Base-by-base conservation (phyloP, 2,329 filamentous ascomycete genomes). In the Phoma herbarum region DNA sequence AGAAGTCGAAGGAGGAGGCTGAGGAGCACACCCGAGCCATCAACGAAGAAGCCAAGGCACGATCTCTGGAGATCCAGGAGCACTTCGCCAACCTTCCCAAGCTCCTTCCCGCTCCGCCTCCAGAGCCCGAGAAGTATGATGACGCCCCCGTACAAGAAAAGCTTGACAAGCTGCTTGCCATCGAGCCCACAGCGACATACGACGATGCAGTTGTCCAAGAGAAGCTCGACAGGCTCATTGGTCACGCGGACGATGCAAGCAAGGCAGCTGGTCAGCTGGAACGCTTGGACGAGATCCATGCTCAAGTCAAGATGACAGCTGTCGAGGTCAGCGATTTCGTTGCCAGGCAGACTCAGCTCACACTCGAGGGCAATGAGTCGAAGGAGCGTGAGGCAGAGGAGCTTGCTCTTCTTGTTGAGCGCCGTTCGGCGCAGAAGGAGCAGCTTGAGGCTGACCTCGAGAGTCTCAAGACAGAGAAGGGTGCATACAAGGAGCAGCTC, bases 251-350 rank as follows among this genome's bases (percentile, higher is more conserved):
- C 25, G 84, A 86, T 20, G 85, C 91, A 0, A 85, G 85, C 50
- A 88, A 92, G 71, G 87, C 90, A 1, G 86, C 92, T 33, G 83
- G 85, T 5, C 91, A 93, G 66, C 85, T 97, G 44, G 89, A 90
- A 62, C 91, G 91, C 23, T 85, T 99, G 5, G 92, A 97, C 66
- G 86, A 93, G 75, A 95, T 98, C 49, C 92, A 97, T 70, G 85
- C 90, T 64, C 91, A 96, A 66, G 92, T 99, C 56, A 87, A 92
- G 74, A 85, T 88, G 59, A 96, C 92, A 1, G 93, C 94, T 1
- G 86, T 88, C 20, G 92, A 96, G 72, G 89, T 99, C 53, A 90
- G 90, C 2, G 86, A 89, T 41, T 97, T 97, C 73, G 85, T 98
- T 20, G 85, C 89, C 2, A 83, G 83, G 2, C 93, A 97, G 75